Conservation (phyloP, 2,329 filamentous ascomycete genomes). For the Bipolaris bicolor region DNA sequence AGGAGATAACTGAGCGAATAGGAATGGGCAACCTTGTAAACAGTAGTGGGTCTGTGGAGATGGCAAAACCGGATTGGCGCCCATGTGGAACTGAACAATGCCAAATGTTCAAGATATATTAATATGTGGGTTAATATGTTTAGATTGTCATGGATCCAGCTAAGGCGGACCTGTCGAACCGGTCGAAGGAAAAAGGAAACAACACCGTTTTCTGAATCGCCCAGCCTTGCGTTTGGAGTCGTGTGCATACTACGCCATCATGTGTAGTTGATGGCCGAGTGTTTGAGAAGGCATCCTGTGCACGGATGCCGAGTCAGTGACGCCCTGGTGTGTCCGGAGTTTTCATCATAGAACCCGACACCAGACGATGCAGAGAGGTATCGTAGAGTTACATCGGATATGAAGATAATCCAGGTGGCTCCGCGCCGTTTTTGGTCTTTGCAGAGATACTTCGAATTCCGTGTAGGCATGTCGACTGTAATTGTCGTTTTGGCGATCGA, state of each 20-base stretch:
- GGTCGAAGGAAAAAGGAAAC: conserved; percentile 11
- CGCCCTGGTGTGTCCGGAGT: neutral
- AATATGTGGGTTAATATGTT: conserved; percentile 42
- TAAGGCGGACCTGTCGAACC: conserved; percentile 22
- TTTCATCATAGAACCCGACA: neutral
- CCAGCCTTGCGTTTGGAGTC: neutral
- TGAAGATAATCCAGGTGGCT: too few relatives aligned
- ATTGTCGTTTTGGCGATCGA: neutral
- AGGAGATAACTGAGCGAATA: conserved; percentile 13
- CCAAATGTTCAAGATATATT: conserved; percentile 34
- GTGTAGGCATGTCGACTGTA: neutral
- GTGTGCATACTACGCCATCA: conserved; percentile 6
- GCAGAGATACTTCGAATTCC: neutral
- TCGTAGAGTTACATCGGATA: too few relatives aligned
- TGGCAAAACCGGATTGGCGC: conserved; percentile 16
- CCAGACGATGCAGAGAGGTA: too few relatives aligned
- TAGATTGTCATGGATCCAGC: conserved; percentile 25
- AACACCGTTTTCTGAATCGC: conserved; percentile 2
- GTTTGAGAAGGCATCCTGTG: neutral
- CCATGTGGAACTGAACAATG: conserved; percentile 20
- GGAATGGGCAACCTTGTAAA: conserved; percentile 1
- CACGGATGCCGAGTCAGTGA: neutral
- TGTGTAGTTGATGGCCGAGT: neutral
- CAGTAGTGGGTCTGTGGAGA: conserved; percentile 3
- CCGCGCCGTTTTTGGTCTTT: neutral